Evolutionary conservation across 2,329 filamentous ascomycete species (phyloP), one percentile per base, ranked within the genome.

Genomic region (Fusarium concolor): DNA sequence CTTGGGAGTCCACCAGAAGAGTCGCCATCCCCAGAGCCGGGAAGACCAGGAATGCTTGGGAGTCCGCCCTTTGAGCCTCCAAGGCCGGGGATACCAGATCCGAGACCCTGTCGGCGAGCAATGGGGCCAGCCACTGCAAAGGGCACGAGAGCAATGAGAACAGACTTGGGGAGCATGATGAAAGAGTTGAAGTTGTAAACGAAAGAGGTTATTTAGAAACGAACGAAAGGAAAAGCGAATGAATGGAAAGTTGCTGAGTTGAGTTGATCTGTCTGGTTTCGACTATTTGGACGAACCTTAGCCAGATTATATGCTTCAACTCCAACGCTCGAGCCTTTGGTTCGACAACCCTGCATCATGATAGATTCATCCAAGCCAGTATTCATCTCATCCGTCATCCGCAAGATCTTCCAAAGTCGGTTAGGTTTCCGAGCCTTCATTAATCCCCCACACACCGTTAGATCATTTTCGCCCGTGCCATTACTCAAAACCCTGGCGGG

Each of bases 111-210:
- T 39, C 68, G 62, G 37, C 22, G 46, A 26, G 56, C 59, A 39
- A 74, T 57, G 59, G 72, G 71, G 39, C 68, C 61, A 38, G 72
- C 72, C 56, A 68, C 51, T 38, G 59, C 71, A 26, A 74, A 56
- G 26, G 72, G 67, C 49, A 65, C 56, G 6, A 74, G 66, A 51
- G 66, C 60, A 44, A 74, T 37, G 51, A 74, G 62, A 45, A 74
- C 37, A 43, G 65, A 47, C 22, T 61, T 62, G 35, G 68, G 68
- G 51, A 68, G 64, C 70, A 74, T 74, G 29, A 42, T 68, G 50
- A 46, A 62, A 20, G 15, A 10, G 43, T 26, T 56, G 17, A 44
- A 62, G 41, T 22, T 41, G 42, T 50, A 37, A 63, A 54, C 31
- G 53, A 56, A 63, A 57, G 53, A 24, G 38, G 41, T 46, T 62